A percentile compares a stretch with the other conserved stretches of the same genome.
phyloP scores from a whole-genome alignment of 345 rosid species.

The Barbarea vulgaris region DNA sequence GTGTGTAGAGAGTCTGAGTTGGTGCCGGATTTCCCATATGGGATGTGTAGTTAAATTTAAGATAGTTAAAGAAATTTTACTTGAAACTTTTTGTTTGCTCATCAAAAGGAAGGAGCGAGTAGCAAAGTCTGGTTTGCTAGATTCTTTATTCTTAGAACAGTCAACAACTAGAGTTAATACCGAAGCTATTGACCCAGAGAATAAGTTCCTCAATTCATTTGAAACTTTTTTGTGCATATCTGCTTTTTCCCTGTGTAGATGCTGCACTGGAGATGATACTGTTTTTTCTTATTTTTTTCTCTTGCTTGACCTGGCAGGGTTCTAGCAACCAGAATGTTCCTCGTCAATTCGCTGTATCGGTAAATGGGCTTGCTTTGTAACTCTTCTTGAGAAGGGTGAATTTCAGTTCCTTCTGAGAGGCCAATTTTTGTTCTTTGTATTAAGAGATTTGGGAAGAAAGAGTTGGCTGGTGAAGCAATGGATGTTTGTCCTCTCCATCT shows the following conservation, averaged over 20 bases:
- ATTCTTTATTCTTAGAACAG: neutral
- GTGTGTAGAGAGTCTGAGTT: neutral
- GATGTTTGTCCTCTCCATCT: conserved; percentile 1
- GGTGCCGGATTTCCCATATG: conserved; percentile 16
- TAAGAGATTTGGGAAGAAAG: neutral
- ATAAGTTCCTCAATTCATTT: neutral
- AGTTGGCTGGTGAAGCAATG: conserved; percentile 2
- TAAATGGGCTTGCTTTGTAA: conserved; percentile 1
- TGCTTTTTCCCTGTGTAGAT: neutral
- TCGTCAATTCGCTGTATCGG: conserved; percentile 3
- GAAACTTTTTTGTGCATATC: conserved; percentile 4
- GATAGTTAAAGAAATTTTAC: neutral
- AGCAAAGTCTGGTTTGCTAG: neutral
- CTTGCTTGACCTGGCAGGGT: conserved; percentile 36
- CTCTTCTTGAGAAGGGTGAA: conserved; percentile 3
- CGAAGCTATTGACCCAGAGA: neutral
- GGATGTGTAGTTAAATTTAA: conserved; percentile 9
- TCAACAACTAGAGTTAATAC: conserved; percentile 8
- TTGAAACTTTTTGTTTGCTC: neutral
- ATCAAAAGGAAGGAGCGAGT: conserved; percentile 5
- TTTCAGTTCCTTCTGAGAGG: neutral
- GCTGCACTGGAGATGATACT: conserved; percentile 1
- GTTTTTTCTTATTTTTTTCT: neutral
- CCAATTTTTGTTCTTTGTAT: neutral
- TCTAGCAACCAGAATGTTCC: conserved; percentile 42